Evolutionary conservation across 1,139 yeast genomes (phyloP).

Genomic region (Candida mesenterica): DNA sequence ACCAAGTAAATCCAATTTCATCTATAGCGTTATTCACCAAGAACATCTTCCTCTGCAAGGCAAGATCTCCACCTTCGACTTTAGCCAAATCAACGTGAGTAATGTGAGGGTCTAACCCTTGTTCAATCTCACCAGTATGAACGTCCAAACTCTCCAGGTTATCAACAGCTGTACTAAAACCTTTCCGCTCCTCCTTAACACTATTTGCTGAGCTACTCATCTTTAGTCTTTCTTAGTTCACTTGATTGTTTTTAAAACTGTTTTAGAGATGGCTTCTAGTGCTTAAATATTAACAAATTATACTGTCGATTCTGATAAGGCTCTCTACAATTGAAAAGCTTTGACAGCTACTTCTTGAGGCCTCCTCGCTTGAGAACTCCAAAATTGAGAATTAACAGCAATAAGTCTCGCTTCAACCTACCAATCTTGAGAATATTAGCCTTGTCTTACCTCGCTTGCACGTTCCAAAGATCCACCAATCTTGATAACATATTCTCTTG

Average conservation of each 20-base stretch:
- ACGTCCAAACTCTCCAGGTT: neutral
- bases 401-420: neutral
- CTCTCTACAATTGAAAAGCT: neutral
- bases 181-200: neutral
- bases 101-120: neutral
- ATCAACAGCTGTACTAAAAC: neutral
- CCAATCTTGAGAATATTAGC: neutral
- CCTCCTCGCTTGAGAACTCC: neutral
- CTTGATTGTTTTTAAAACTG: neutral
- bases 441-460: neutral
- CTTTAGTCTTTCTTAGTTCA: neutral
- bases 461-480: neutral
- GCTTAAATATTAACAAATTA: neutral
- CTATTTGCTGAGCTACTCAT: neutral
- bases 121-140: neutral
- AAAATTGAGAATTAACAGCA: neutral
- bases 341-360: neutral
- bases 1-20: conserved; percentile 14
- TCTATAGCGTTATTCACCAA: conserved; percentile 13
- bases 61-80: conserved; percentile 3
- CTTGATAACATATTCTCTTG: neutral
- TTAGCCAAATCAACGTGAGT: conserved; percentile 1
- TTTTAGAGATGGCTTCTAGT: neutral
- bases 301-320: neutral
- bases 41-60: conserved; percentile 8